These are phyloP conservation scores for Xylaria flabelliformis DNA, from an alignment of 495 filamentous ascomycete species.

Conservation along the genomic window DNA sequence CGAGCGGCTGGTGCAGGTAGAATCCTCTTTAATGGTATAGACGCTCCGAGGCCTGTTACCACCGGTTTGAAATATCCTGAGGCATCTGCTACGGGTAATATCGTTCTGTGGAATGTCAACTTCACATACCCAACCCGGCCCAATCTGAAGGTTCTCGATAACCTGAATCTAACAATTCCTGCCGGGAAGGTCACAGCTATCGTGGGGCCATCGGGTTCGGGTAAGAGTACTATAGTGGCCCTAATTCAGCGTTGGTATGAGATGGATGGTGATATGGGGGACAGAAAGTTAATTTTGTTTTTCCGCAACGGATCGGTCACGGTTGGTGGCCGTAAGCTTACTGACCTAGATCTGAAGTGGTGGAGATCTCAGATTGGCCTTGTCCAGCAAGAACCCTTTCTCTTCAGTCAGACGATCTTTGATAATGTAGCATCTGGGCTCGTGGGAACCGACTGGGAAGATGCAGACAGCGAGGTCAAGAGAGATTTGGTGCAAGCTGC, in stretches of 20 bases:
- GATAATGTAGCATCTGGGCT: constrained; percentile 70
- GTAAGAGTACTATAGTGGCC: constrained; percentile 71
- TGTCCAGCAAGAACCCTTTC: constrained; percentile 72
- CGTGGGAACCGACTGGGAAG: constrained; percentile 66
- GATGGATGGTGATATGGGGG: constrained; percentile 53
- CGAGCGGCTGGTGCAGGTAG: constrained; percentile 60
- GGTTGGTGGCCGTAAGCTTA: constrained; percentile 60
- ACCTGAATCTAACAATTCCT: constrained; percentile 63
- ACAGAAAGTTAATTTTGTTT: constrained; percentile 53
- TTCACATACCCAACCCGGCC: constrained; percentile 72
- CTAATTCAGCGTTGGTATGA: constrained; percentile 71
- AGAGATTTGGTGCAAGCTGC: constrained; percentile 62
- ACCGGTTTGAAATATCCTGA: constrained; percentile 55
- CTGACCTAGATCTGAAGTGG: constrained; percentile 64
- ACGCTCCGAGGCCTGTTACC: constrained; percentile 55
- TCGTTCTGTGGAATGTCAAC: constrained; percentile 63
- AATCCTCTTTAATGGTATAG: constrained; percentile 63
- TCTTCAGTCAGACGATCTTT: constrained; percentile 73
- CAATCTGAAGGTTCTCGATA: constrained; percentile 60
- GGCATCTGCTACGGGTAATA: constrained; percentile 56
- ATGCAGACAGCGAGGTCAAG: constrained; percentile 57
- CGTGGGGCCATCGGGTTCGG: constrained; percentile 78
- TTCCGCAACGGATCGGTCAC: constrained; percentile 58
- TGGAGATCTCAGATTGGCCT: constrained; percentile 69
- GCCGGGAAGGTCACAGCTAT: constrained; percentile 87